phyloP scores from a whole-genome alignment of 352 stramenopile genomes.

The Stramenopiles sp. region DNA sequence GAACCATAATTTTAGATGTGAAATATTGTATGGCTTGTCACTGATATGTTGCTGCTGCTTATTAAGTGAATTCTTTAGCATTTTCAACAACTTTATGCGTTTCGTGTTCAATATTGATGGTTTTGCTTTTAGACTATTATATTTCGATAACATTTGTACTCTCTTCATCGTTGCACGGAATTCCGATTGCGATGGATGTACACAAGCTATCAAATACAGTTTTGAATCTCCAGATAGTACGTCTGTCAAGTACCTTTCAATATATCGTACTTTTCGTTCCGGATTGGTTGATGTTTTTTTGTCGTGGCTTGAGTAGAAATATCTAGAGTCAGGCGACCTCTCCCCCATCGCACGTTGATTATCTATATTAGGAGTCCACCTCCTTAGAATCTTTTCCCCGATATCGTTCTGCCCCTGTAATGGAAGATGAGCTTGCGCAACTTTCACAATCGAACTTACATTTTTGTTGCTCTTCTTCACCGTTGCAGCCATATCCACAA shows the following conservation, averaged over 20 bases:
- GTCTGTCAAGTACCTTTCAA: neutral
- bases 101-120: neutral
- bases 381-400: neutral
- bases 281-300: neutral
- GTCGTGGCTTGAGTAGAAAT: neutral
- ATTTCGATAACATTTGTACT: neutral
- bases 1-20: neutral
- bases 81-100: neutral
- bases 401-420: neutral
- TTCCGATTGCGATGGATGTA: neutral
- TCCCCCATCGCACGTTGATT: neutral
- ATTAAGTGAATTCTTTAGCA: neutral
- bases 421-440: neutral
- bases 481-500: neutral
- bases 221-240: neutral
- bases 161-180: neutral
- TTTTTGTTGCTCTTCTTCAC: neutral
- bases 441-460: neutral
- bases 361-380: neutral
- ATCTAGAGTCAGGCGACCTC: neutral
- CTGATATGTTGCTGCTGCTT: neutral
- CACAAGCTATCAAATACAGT: neutral
- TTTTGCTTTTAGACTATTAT: neutral
- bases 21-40: neutral
- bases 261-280: neutral